phyloP scores from a whole-genome alignment of 2,329 filamentous ascomycete species.

The Trichoderma afroharzianum region DNA sequence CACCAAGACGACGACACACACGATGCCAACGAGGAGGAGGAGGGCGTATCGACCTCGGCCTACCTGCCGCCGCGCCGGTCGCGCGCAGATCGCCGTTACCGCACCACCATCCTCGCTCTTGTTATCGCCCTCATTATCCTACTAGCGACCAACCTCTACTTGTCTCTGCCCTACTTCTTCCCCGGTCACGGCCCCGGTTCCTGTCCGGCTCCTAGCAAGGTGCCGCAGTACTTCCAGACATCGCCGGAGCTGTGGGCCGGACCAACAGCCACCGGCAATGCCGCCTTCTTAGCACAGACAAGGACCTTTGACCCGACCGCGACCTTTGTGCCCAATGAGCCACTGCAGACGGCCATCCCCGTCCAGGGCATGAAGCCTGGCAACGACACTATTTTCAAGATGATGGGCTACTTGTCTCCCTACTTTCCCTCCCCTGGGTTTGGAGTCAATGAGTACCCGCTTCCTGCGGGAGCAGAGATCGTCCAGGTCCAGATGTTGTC shows the following conservation, averaged over 20 bases:
- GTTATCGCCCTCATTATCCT: slow-evolving; percentile 36
- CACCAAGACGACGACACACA: slow-evolving; percentile 31
- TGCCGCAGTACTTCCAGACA: slow-evolving; percentile 63
- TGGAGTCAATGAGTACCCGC: slow-evolving; percentile 67
- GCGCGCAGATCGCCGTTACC: slow-evolving; percentile 28
- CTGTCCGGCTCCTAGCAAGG: slow-evolving; percentile 36
- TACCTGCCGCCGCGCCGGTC: slow-evolving; percentile 19
- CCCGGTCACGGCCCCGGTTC: slow-evolving; percentile 23
- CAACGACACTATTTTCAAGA: slow-evolving; percentile 64
- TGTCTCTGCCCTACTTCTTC: slow-evolving; percentile 33
- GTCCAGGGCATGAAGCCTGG: slow-evolving; percentile 55
- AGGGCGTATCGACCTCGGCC: not conserved
- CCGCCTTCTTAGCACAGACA: slow-evolving; percentile 69
- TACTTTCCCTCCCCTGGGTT: slow-evolving; percentile 72
- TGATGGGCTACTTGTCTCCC: slow-evolving; percentile 64
- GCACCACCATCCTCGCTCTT: slow-evolving; percentile 31
- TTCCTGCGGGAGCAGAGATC: slow-evolving; percentile 64
- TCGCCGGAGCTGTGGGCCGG: slow-evolving; percentile 58
- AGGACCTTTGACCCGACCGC: slow-evolving; percentile 62
- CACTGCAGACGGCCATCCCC: slow-evolving; percentile 67
- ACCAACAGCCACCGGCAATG: slow-evolving; percentile 65
- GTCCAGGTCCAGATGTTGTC: slow-evolving; percentile 69
- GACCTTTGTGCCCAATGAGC: slow-evolving; percentile 64
- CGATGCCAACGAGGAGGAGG: slow-evolving; percentile 19
- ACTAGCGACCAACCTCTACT: slow-evolving; percentile 36